phyloP scores from a whole-genome alignment of 2,329 filamentous ascomycete genomes.

The Colletotrichum destructivum region DNA sequence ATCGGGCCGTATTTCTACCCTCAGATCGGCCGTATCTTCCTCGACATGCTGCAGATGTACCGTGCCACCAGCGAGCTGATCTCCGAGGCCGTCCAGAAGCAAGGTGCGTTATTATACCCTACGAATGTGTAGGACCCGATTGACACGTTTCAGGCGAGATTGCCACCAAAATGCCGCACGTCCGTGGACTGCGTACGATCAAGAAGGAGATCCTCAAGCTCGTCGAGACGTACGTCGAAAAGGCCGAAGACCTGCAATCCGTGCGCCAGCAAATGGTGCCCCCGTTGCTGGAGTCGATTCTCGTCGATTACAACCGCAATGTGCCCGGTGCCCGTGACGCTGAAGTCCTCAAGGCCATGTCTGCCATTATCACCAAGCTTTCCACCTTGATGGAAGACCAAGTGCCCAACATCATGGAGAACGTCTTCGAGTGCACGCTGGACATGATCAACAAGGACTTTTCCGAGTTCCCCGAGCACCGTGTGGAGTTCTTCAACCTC shows the following conservation, averaged over 20 bases:
- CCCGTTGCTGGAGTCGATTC: slow-evolving; percentile 92
- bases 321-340: slow-evolving; percentile 96
- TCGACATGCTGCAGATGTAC: slow-evolving; percentile 99
- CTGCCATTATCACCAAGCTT: slow-evolving; percentile 95
- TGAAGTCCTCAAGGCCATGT: slow-evolving; percentile 97
- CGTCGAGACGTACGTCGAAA: slow-evolving; percentile 98
- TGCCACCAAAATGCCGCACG: slow-evolving; percentile 97
- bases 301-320: slow-evolving; percentile 97
- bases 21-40: slow-evolving; percentile 96
- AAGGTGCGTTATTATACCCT: slow-evolving; percentile 23
- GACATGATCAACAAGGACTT: slow-evolving; percentile 99
- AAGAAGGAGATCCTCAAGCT: slow-evolving; percentile 99
- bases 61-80: slow-evolving; percentile 96
- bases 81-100: slow-evolving; percentile 81
- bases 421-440: slow-evolving; percentile 97
- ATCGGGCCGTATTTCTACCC: slow-evolving; percentile 98
- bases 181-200: slow-evolving; percentile 94
- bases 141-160: slow-evolving; percentile 76
- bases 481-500: slow-evolving; percentile 99
- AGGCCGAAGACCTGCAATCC: slow-evolving; percentile 95
- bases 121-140: not conserved
- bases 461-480: slow-evolving; percentile 97
- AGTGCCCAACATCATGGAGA: slow-evolving; percentile 97
- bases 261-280: slow-evolving; percentile 95
- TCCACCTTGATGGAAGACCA: slow-evolving; percentile 98